Base-by-base conservation (phyloP, 805 yeast species). In the Dipodascus geniculatus region DNA sequence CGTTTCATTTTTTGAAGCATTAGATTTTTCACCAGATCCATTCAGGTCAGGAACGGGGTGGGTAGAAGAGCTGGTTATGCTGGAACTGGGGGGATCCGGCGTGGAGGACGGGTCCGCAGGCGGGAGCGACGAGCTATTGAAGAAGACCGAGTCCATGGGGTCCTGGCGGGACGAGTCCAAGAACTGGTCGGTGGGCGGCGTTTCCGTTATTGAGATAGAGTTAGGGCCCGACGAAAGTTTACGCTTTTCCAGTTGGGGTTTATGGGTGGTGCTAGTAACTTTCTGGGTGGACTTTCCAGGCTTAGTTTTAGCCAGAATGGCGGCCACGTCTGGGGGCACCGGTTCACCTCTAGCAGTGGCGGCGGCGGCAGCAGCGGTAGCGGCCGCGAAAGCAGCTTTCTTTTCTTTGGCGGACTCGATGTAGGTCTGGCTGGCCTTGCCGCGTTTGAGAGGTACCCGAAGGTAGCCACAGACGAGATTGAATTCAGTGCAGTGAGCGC, bases 251-350 rank as follows among this genome's bases (percentile, higher is more conserved):
- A 38, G 4, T 38, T 38, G 44, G 19, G 44, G 44, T 38, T 38
- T 38, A 16, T 14, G 17, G 14, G 44, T 6, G 6, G 44, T 4
- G 20, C 44, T 17, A 11, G 20, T 4, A n/a, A 4, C 20, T 38
- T 38, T 38, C 4, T 11, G 44, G 4, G 14, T n/a, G 19, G 17
- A 38, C 44, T 38, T 38, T 14, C 44, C 44, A 38, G 44, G 19
- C 75, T 87, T 87, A 93, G 93, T 90, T 79, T 93, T 99, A 65
- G 82, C 81, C 69, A 95, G 81, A 48, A 93, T 99, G 42, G 80
- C 75, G 68, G 89, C 87, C 57, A 93, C 98, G 71, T 88, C 96
- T 51, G 89, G 87, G 33, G 95, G 82, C 56, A 93, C 96, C 67
- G 90, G 83, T 60, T 73, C 72, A 62, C 96, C 96, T 38, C 44